A percentile compares a stretch with the other conserved stretches of the same genome.
phyloP scores from a whole-genome alignment of 257 asterid species.

The Przewalskia tangutica region DNA sequence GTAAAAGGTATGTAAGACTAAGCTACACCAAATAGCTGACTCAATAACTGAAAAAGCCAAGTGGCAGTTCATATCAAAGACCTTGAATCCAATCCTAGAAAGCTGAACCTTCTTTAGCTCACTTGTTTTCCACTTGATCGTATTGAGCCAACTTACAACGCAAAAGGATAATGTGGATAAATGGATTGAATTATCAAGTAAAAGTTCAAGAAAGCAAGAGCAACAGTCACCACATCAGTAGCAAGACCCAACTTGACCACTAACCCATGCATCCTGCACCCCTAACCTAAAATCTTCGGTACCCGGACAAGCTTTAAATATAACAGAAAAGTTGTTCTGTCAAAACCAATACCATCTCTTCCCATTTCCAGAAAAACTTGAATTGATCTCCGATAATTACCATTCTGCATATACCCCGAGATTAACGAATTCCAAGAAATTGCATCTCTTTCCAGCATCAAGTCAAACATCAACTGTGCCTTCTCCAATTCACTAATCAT shows the following conservation, averaged over 20 bases:
- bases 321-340: constrained; percentile 58
- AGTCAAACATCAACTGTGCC: constrained; percentile 31
- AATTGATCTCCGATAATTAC: constrained; percentile 29
- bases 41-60: neutral
- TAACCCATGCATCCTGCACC: constrained; percentile 52
- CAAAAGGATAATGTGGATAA: neutral
- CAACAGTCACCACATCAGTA: constrained; percentile 36
- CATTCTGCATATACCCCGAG: constrained; percentile 66
- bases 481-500: constrained; percentile 24
- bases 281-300: constrained; percentile 39
- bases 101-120: neutral
- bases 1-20: neutral
- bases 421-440: constrained; percentile 83
- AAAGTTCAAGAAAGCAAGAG: neutral
- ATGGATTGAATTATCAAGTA: neutral
- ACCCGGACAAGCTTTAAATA: constrained; percentile 52
- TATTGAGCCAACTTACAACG: neutral
- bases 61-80: neutral
- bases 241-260: constrained; percentile 50
- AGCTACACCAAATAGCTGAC: neutral
- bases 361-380: constrained; percentile 46
- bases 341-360: constrained; percentile 45
- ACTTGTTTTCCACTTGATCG: neutral
- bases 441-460: constrained; percentile 64
- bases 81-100: neutral